Percentiles rank a stretch among this genome's conserved stretches.
phyloP scores from a whole-genome alignment of 2,329 filamentous ascomycete species.

The Plenodomus lindquistii region DNA sequence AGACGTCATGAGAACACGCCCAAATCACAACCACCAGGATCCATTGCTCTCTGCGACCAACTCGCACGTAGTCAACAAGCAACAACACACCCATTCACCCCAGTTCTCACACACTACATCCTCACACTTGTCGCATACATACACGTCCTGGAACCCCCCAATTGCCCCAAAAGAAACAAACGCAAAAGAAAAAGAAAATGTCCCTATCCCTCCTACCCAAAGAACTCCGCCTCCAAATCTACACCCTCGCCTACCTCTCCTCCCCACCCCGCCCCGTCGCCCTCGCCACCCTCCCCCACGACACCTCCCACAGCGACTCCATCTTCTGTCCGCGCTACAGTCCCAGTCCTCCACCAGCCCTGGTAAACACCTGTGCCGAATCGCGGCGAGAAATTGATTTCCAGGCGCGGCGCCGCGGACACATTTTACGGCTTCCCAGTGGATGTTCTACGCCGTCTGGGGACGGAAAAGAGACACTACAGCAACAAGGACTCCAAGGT shows the following conservation, averaged over 20 bases:
- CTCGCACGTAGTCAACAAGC: no score
- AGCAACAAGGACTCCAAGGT: no score
- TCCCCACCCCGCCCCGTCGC: constrained; percentile 24
- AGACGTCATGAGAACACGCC: no score
- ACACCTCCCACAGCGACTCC: constrained; percentile 12
- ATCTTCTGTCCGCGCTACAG: constrained; percentile 24
- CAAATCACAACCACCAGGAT: no score
- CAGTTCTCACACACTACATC: no score
- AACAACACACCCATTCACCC: not conserved
- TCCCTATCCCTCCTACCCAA: constrained; percentile 25
- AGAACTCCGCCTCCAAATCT: constrained; percentile 28
- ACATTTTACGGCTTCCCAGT: constrained; percentile 14
- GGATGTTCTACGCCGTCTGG: not conserved
- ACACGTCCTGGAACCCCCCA: no score
- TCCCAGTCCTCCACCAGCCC: constrained; percentile 18
- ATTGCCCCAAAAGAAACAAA: no score
- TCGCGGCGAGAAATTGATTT: constrained; percentile 21
- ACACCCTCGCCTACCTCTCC: constrained; percentile 20
- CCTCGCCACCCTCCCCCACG: constrained; percentile 16
- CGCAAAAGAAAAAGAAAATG: constrained; percentile 7
- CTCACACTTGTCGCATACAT: no score
- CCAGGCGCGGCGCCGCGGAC: constrained; percentile 17
- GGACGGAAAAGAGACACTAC: not conserved
- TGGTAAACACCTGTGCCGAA: constrained; percentile 24
- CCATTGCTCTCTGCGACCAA: no score